Evolutionary conservation across 495 filamentous ascomycete species (phyloP).

Genomic region (Darksidea phi): DNA sequence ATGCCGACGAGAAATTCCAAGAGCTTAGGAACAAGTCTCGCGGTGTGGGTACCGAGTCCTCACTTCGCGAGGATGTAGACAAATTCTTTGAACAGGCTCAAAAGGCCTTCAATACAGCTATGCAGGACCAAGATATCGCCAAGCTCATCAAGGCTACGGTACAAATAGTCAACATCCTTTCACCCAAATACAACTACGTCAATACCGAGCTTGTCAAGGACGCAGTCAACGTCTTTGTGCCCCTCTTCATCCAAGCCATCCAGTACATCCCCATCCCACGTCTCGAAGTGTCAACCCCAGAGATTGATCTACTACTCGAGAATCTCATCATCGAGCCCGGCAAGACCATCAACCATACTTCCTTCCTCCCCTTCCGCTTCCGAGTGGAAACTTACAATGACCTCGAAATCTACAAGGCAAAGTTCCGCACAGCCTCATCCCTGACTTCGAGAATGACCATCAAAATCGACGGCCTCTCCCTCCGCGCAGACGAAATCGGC

Average conservation of each 20-base stretch:
- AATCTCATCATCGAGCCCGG: slow-evolving; percentile 91
- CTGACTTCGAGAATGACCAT: slow-evolving; percentile 70
- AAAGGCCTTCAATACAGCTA: slow-evolving; percentile 62
- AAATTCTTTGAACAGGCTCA: slow-evolving; percentile 67
- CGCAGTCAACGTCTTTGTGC: slow-evolving; percentile 72
- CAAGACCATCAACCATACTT: slow-evolving; percentile 75
- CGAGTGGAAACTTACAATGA: slow-evolving; percentile 81
- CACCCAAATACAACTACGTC: slow-evolving; percentile 53
- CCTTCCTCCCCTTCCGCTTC: slow-evolving; percentile 83
- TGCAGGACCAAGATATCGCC: slow-evolving; percentile 67
- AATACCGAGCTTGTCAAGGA: slow-evolving; percentile 75
- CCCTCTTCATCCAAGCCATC: slow-evolving; percentile 68
- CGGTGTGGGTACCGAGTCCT: slow-evolving; percentile 60
- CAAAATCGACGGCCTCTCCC: slow-evolving; percentile 73
- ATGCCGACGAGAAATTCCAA: slow-evolving; percentile 66
- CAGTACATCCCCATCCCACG: slow-evolving; percentile 88
- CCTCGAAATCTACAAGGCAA: slow-evolving; percentile 77
- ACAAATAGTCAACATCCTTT: slow-evolving; percentile 66
- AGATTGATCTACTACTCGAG: slow-evolving; percentile 81
- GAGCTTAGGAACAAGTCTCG: slow-evolving; percentile 68
- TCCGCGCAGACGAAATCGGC: slow-evolving; percentile 81
- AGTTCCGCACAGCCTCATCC: slow-evolving; percentile 64
- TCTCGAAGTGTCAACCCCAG: slow-evolving; percentile 77
- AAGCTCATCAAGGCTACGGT: slow-evolving; percentile 62
- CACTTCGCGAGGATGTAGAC: slow-evolving; percentile 70